Evolutionary conservation across 148 eudicot genomes (phyloP), one percentile per base, ranked within the genome.

Genomic region (Persicaria maculosa): DNA sequence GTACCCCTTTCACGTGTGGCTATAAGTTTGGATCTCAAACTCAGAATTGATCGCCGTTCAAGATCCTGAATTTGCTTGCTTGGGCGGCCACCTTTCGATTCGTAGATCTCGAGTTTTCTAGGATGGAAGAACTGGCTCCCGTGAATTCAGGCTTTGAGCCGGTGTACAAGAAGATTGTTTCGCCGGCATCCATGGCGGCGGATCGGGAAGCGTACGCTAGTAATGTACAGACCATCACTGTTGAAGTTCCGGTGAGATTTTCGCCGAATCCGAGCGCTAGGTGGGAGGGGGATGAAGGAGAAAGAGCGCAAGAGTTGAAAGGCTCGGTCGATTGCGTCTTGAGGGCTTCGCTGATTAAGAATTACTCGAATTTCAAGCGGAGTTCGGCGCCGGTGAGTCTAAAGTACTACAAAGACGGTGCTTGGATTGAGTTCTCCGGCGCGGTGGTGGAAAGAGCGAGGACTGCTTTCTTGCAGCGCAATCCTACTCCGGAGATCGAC

Each of bases 301-400:
- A n/a, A 40, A 11, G 3, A 53, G 44, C 45, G 75, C 45, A 50
- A 61, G 45, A 68, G 67, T 43, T 44, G 46, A 19, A 17, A 14
- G 70, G 75, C 17, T 54, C 7, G 15, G 0, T 53, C 12, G 25
- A 72, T 53, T 76, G 76, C 61, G 52, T 67, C 44, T 65, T 58
- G 19, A 76, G 78, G 15, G 67, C 68, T 61, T 67, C 79, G 9
- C 40, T 87, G 77, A 0, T 86, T 7, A 84, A 84, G 74, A 90
- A 90, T 71, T 50, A 70, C 71, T 31, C 61, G 22, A 86, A 83
- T 76, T 90, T 84, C 82, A 83, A 84, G 72, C 55, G 58, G 2
- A 86, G 88, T 22, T 80, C 68, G 9, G 77, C 70, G 50, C 91
- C 89, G 68, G 80, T 50, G 40, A 72, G 87, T 69, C 54, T 86